Base-by-base conservation (phyloP, 441 rosid genomes). In the Macaranga tanarius region DNA sequence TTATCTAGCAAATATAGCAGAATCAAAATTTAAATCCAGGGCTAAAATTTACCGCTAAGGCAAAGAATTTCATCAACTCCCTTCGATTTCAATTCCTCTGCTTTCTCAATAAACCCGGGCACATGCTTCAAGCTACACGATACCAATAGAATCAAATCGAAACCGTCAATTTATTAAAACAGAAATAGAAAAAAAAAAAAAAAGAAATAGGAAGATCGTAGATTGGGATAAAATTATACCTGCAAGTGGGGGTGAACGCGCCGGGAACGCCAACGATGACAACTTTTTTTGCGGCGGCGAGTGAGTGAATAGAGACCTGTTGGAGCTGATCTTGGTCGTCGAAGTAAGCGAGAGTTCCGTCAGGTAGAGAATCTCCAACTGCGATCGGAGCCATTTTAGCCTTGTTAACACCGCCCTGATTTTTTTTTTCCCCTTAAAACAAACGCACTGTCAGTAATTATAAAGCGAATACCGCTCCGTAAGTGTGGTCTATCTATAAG, bases 221-320 rank as follows among this genome's bases (percentile, higher is more conserved):
- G 6, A 22, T 5, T 1, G 23, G 22, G 61, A 13, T 55, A 3
- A 54, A 7, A 69, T 28, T 72, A 16, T 48, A 92, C 99, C 97
- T 95, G 93, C 97, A 95, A 56, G 97, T 92, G 28, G 99, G 97
- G 26, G 99, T 95, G 81, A 95, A 95, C 69, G 99, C 99, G 57
- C 99, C 97, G 76, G 99, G 99, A 60, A 95, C 97, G 23, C 95
- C 99, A 57, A 95, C 86, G 75, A 95, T 77, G 69, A 92, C 48
- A 76, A 88, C 84, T 84, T 86, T 91, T 80, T 92, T 94, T 70
- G 92, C 94, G 68, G 94, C 84, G 72, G 92, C 93, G 60, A 92
- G 87, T 38, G 99, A 79, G 88, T 92, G 91, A 6, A 92, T 77
- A 62, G 95, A 88, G 23, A 86, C 88, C 16, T 83, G 74, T 81